Conservation (phyloP, 495 filamentous ascomycete species). For the Sordaria brevicollis region DNA sequence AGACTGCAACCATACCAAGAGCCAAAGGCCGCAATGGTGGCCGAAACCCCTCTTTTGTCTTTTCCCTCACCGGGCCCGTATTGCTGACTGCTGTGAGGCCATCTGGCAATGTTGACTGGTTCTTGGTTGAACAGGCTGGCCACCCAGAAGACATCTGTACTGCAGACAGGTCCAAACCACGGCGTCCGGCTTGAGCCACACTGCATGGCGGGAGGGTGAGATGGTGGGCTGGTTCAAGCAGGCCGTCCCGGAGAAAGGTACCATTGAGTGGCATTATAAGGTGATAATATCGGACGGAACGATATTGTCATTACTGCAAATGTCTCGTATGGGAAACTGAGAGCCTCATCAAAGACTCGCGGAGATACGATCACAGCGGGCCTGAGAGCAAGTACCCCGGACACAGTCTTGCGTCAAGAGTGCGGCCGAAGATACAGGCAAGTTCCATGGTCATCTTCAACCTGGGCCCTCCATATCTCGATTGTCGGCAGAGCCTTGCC, state of each 20-base stretch:
- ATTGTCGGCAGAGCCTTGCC: background rate
- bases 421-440: background rate
- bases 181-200: slow-evolving; percentile 10
- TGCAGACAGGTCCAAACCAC: slow-evolving; percentile 3
- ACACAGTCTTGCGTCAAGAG: background rate
- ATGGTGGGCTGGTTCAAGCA: slow-evolving; percentile 3
- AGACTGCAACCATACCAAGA: background rate
- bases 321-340: background rate
- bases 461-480: background rate
- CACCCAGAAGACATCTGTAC: background rate
- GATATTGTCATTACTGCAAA: background rate
- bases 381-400: background rate
- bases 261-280: background rate
- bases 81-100: background rate
- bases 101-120: background rate
- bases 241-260: background rate
- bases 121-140: background rate
- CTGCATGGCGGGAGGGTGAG: background rate
- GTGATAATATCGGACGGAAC: background rate
- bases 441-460: background rate
- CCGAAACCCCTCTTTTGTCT: background rate
- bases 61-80: background rate
- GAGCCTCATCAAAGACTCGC: background rate
- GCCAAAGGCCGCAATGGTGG: background rate
- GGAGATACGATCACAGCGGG: background rate